Evolutionary conservation across 176 grass and related monocot species (phyloP), one percentile per base, ranked within the genome.

Genomic region (Triticum urartu): DNA sequence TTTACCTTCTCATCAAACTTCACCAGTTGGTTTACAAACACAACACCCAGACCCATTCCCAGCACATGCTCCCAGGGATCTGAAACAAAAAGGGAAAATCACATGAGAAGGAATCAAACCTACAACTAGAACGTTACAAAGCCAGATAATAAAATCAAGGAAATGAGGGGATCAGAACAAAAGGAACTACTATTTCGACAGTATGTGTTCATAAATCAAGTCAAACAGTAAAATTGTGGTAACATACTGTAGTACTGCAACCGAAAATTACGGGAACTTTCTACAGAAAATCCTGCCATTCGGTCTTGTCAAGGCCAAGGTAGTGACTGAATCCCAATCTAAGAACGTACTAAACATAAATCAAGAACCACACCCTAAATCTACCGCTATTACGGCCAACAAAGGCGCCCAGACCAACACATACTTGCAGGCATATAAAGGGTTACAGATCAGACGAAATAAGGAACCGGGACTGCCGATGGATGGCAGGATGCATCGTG

Each of bases 41-140:
- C 90, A 0, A 25, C 94, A 13, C 94, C 97, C 0, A 96, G 40
- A 30, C 97, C 97, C 85, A 96, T 99, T 8, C 97, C 97, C 82
- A 96, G 58, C 5, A 92, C 92, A 93, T 99, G 94, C 85, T 96
- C 97, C 94, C 97, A 99, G 7, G 97, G 97, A 94, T 99, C 97
- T 99, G 48, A 35, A 79, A 39, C 40, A 70, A 24, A 32, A 84
- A 38, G 69, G 26, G 14, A 26, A 35, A 89, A 72, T 2, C 12
- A 52, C 20, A 63, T 63, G 42, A 86, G 68, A 68, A 58, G 15
- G 47, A 81, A 76, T 61, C 17, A 5, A 39, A 18, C 66, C 18
- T 2, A 40, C 11, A 81, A 80, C 10, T 64, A 75, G 7, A 67
- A 30, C 66, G n/a, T 47, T 25, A 70, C 34, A 83, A 15, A 56